Conservation (phyloP, 2,329 filamentous ascomycete genomes). For the Thermochaetoides dissita region DNA sequence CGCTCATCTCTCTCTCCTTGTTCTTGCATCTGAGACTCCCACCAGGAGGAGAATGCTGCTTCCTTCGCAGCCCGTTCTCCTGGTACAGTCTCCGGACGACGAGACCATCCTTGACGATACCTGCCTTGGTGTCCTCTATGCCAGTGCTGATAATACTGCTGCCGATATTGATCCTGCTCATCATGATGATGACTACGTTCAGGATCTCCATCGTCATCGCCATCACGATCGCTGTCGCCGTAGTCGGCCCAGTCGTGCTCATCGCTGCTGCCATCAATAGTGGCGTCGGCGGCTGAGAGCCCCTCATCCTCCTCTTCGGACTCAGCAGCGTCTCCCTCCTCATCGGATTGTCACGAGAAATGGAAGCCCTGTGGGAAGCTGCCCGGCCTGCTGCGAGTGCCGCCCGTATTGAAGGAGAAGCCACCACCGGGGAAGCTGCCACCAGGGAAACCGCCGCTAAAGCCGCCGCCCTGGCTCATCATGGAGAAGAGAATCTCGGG, state of each 20-base stretch:
- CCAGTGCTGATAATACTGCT: not conserved
- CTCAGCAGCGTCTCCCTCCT: conserved; percentile 19
- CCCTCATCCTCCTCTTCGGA: conserved; percentile 19
- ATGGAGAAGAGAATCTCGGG: conserved; percentile 71
- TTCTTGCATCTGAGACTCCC: too few relatives aligned
- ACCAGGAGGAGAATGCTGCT: too few relatives aligned
- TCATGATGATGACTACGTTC: conserved; percentile 3
- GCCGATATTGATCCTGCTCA: conserved; percentile 6
- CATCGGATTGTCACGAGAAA: conserved; percentile 34
- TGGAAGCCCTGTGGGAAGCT: conserved; percentile 27
- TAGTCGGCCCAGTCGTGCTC: not conserved
- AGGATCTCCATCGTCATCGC: conserved; percentile 10
- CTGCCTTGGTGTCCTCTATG: conserved; percentile 15
- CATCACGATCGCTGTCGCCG: conserved; percentile 19
- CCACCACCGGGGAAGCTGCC: conserved; percentile 31
- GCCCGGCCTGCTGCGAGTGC: conserved; percentile 20
- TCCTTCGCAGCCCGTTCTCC: too few relatives aligned
- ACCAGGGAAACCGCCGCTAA: conserved; percentile 24
- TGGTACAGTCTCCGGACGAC: too few relatives aligned
- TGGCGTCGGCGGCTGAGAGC: too few relatives aligned
- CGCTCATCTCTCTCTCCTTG: conserved; percentile 21
- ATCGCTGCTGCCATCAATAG: not conserved
- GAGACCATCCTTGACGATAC: too few relatives aligned
- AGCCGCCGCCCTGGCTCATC: conserved; percentile 50
- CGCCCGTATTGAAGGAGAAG: conserved; percentile 38